phyloP scores from a whole-genome alignment of 352 stramenopile species.

The Globisporangium rhizosaccharum region DNA sequence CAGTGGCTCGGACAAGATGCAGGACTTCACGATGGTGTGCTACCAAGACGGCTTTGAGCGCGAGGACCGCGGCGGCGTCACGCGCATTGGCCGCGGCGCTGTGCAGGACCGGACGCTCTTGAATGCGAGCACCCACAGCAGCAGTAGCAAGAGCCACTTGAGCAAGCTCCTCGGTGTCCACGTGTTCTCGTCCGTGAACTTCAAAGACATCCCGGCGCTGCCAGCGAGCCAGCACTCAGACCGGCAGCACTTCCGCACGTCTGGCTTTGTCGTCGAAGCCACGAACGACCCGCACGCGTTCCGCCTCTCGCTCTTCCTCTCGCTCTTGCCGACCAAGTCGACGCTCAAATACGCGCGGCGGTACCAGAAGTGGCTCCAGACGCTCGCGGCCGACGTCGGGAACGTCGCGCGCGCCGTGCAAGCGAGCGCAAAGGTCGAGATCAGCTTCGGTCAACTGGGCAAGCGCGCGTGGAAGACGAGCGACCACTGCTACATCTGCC shows the following conservation, averaged over 20 bases:
- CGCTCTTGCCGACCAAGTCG: constrained; percentile 40
- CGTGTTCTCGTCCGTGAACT: constrained; percentile 57
- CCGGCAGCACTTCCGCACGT: constrained; percentile 52
- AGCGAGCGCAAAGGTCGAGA: constrained; percentile 14
- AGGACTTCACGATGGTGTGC: constrained; percentile 65
- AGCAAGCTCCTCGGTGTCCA: constrained; percentile 50
- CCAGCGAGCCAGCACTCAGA: constrained; percentile 39
- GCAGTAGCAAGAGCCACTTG: not conserved
- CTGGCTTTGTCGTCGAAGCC: constrained; percentile 60
- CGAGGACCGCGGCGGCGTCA: constrained; percentile 22
- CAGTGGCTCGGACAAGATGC: constrained; percentile 28
- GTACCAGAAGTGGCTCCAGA: constrained; percentile 58
- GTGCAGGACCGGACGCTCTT: constrained; percentile 15
- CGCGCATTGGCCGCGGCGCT: constrained; percentile 18
- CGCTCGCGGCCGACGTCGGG: constrained; percentile 23
- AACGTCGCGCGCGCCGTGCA: constrained; percentile 32
- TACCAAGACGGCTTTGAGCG: constrained; percentile 64
- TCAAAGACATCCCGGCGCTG: constrained; percentile 50
- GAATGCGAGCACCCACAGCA: not conserved
- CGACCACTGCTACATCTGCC: constrained; percentile 51
- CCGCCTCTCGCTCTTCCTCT: constrained; percentile 52
- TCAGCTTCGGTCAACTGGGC: constrained; percentile 17
- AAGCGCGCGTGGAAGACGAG: constrained; percentile 54
- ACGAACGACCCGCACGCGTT: constrained; percentile 30
- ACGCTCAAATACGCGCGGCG: constrained; percentile 40